Percentiles rank a stretch among this genome's conserved stretches.
Conservation (phyloP, 1,139 yeast species). For the Suhomyces guaymorum region DNA sequence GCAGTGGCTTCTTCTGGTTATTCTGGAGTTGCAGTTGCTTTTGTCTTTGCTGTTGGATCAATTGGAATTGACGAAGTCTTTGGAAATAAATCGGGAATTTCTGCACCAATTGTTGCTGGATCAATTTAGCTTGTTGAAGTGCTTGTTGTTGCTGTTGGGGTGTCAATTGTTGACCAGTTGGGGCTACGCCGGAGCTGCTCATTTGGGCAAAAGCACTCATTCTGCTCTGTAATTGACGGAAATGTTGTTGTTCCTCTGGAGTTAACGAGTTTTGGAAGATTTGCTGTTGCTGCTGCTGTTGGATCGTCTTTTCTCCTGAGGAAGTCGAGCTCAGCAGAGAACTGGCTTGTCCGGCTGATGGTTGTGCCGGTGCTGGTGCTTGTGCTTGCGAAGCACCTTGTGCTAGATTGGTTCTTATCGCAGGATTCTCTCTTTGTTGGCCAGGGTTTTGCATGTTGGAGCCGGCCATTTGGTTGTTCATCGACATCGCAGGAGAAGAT, state of each 20-base stretch:
- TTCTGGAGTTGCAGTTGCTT: conserved; percentile 21
- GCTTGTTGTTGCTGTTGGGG: conserved; percentile 52
- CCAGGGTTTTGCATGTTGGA: conserved; percentile 5
- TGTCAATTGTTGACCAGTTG: conserved; percentile 44
- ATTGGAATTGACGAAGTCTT: conserved; percentile 43
- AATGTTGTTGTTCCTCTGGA: conserved; percentile 47
- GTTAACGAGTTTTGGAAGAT: conserved; percentile 44
- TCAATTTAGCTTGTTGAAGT: conserved; percentile 43
- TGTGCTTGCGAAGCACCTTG: conserved; percentile 10
- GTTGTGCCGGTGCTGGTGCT: conserved; percentile 12
- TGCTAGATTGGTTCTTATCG: no score
- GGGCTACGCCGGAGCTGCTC: conserved; percentile 50
- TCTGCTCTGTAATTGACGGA: conserved; percentile 44
- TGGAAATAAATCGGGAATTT: conserved; percentile 49
- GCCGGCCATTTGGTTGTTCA: conserved; percentile 4
- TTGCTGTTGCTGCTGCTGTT: conserved; percentile 50
- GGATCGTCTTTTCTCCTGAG: no score
- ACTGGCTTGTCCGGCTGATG: no score
- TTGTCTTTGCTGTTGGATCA: conserved; percentile 39
- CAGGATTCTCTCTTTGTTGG: conserved; percentile 7
- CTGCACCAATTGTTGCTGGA: conserved; percentile 47
- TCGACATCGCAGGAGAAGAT: conserved; percentile 2
- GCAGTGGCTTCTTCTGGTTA: conserved; percentile 14
- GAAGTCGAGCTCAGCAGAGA: no score
- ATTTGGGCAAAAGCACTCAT: conserved; percentile 46